Evolutionary conservation across 2,329 filamentous ascomycete species (phyloP), one percentile per base, ranked within the genome.

Genomic region (Onygena corvina): DNA sequence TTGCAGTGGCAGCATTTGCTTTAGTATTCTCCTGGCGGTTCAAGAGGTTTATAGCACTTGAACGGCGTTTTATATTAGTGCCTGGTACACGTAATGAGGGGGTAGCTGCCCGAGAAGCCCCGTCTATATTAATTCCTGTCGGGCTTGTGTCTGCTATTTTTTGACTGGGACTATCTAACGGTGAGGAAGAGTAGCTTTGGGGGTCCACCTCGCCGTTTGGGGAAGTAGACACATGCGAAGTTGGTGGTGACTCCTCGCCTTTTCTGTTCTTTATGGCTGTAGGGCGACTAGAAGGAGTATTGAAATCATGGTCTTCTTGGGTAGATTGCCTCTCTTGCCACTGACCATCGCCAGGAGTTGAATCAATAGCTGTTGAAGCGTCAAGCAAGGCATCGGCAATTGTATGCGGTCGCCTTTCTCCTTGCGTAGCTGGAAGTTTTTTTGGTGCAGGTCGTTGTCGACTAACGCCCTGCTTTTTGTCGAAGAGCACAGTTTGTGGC

Each of bases 351-450:
- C 77, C 66, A 0, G 80, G 71, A 3, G 52, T 52, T 55, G 84
- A 81, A 59, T 90, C 84, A 54, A 92, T 87, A 0, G 84, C 88
- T 69, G 86, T 89, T 1, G 88, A 93, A 4, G 92, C 92, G 65
- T 96, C 92, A 25, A 94, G 73, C 12, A 96, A 72, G 4, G 92
- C 92, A 66, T 96, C 90, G 2, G 86, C 80, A 56, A 96, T 92
- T 0, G 88, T 94, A 57, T 86, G 84, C 3, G 79, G 76, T 7
- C 57, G 65, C 67, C 70, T 51, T 62, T 71, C 50, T 51, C 63
- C 53, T 33, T 49, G 63, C 57, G 48, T 64, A 57, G 51, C 64
- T 49, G 60, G 36, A 58, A 49, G 52, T 38, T 46, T 58, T 53
- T n/a, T n/a, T 27, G 58, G 27, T 31, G 61, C 56, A 38, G 52